Conservation (phyloP, 192 early-diverging fungal species). For the Linnemannia schmuckeri region DNA sequence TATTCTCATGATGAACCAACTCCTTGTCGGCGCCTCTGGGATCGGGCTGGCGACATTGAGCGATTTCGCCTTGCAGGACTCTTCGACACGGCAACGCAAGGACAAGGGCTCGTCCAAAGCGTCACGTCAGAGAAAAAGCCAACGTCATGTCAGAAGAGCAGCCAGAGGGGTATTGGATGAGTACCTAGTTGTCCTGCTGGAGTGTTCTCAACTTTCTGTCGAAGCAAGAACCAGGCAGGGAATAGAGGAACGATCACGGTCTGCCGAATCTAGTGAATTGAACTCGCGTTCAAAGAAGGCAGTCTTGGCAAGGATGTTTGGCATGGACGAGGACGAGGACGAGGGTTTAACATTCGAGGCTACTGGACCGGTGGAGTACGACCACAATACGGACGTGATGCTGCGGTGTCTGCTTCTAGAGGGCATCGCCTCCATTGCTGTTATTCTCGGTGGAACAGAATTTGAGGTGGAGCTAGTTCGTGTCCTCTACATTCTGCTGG, state of each 20-base stretch:
- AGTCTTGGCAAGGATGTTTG: constrained; percentile 12
- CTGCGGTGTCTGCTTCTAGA: constrained; percentile 42
- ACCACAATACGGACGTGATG: constrained; percentile 31
- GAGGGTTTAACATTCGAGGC: constrained; percentile 5
- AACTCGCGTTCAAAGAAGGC: constrained; percentile 11
- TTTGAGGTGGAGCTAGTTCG: constrained; percentile 60
- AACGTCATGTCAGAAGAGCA: constrained; percentile 28
- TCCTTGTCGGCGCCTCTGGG: constrained; percentile 27
- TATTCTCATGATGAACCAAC: constrained; percentile 38
- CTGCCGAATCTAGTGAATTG: neutral
- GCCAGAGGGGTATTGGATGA: constrained; percentile 40
- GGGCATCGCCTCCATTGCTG: constrained; percentile 38
- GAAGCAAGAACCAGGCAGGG: constrained; percentile 19
- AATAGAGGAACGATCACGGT: neutral
- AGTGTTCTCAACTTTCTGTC: constrained; percentile 27
- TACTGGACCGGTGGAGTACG: constrained; percentile 26
- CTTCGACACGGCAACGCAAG: neutral
- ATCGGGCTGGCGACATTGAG: constrained; percentile 23
- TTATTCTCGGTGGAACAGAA: constrained; percentile 38
- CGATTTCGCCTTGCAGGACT: neutral
- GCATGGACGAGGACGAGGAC: constrained; percentile 21
- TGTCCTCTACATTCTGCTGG: constrained; percentile 59
- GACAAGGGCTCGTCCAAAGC: neutral
- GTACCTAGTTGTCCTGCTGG: constrained; percentile 26
- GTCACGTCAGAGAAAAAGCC: constrained; percentile 5